Conservation (phyloP, 2,329 filamentous ascomycete species). For the Colletotrichum cereale region DNA sequence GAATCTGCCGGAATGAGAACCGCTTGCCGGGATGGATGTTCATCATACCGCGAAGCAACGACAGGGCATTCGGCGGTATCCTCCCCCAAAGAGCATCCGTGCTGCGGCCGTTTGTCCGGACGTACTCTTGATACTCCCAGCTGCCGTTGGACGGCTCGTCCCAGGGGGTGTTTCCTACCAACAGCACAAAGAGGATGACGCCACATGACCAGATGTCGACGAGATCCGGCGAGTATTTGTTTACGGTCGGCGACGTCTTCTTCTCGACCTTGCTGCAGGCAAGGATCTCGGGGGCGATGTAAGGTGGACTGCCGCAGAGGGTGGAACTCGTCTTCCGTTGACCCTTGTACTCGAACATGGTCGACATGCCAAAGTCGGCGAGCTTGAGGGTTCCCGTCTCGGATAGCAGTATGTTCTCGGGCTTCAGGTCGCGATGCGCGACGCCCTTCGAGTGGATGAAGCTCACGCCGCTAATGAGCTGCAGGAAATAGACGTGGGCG, state of each 20-base stretch:
- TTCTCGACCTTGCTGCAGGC: slow-evolving; percentile 63
- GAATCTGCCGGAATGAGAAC: slow-evolving; percentile 88
- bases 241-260: slow-evolving; percentile 58
- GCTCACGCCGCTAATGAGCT: slow-evolving; percentile 88
- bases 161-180: slow-evolving; percentile 98
- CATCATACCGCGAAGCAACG: slow-evolving; percentile 93
- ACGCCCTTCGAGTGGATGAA: slow-evolving; percentile 98
- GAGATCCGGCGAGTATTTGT: slow-evolving; percentile 80
- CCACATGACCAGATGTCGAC: slow-evolving; percentile 98
- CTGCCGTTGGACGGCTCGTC: slow-evolving; percentile 88
- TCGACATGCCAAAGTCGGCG: slow-evolving; percentile 96
- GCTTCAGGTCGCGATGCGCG: slow-evolving; percentile 91
- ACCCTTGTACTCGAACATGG: slow-evolving; percentile 91
- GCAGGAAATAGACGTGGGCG: slow-evolving; percentile 95
- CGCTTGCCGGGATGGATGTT: slow-evolving; percentile 79
- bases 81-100: slow-evolving; percentile 88
- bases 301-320: slow-evolving; percentile 95
- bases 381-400: slow-evolving; percentile 89
- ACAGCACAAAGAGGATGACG: slow-evolving; percentile 94
- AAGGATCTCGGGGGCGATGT: slow-evolving; percentile 94
- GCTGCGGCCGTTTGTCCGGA: slow-evolving; percentile 82
- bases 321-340: slow-evolving; percentile 85
- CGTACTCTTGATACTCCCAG: slow-evolving; percentile 93
- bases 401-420: slow-evolving; percentile 94
- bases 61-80: slow-evolving; percentile 79